Evolutionary conservation across 352 stramenopile species (phyloP), one percentile per base, ranked within the genome.

Genomic region (Globisporangium barbulae): DNA sequence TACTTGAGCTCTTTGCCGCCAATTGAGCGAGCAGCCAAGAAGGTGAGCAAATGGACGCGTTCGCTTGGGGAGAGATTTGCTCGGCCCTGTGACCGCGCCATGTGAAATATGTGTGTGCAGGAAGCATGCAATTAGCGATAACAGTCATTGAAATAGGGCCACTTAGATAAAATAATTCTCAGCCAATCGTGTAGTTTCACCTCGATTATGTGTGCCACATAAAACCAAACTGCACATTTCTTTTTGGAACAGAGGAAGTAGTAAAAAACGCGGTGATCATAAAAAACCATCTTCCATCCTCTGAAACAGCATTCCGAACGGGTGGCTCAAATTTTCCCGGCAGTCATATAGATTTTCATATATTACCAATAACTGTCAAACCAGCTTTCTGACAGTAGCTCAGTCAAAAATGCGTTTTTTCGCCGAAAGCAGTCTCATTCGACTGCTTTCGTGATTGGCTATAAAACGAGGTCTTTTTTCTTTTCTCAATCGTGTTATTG

Each of bases 401-500:
- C 25, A 28, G 2, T 28, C 25, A 28, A 28, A 28, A 28, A 28
- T 28, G 25, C 39, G 8, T 45, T 45, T 45, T 45, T 45, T 45
- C 39, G 39, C 39, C 39, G 39, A 45, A 45, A 45, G 39, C 39
- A 45, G 8, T 19, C 39, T 1, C 0, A 45, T 45, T 1, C 0
- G 39, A 45, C 39, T 45, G 39, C 39, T 45, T 19, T 45, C 39
- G 39, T 45, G 39, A 45, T 45, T 45, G 39, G 39, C 39, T 45
- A 45, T 45, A 45, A 45, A 45, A 45, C 39, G 39, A 45, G 39
- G 39, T n/a, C n/a, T 52, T 52, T 52, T 52, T 52, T 2, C 45
- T 52, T 52, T 52, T 52, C 45, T 52, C n/a, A 52, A 52, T 52
- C n/a, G 42, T 49, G 42, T 49, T 49, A 49, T 49, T 49, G 42